Base-by-base conservation (phyloP, 495 filamentous ascomycete genomes). In the Lasiosphaeria miniovina region DNA sequence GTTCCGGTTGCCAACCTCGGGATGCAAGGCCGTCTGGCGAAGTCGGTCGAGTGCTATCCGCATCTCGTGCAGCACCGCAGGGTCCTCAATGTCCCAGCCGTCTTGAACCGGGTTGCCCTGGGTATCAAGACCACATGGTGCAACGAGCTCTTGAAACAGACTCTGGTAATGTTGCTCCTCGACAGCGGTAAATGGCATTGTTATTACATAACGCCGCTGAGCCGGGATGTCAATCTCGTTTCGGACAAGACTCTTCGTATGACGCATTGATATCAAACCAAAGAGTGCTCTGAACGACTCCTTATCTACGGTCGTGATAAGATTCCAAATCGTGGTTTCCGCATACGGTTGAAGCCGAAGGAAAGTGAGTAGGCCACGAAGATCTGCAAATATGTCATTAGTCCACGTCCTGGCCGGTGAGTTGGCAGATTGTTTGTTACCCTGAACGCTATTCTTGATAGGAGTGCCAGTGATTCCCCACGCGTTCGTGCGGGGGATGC, bases 381-480 rank as follows among this genome's bases (percentile, higher is more conserved):
- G 74, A 67, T 89, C 85, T 69, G 32, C 14, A 3, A 65, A 10
- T 7, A 36, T 33, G 43, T 53, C 45, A 52, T 58, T 24, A 67
- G 52, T 4, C 36, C 15, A 4, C 9, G 11, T 32, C 5, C 10
- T 24, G 24, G 24, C 24, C 24, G 24, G 24, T 24, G 24, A 32
- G 35, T 8, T 4, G n/a, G 10, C 4, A 10, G 24, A n/a, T 12
- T 6, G 3, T 8, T 34, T n/a, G 11, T 35, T 57, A 68, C 68
- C 68, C 60, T 87, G 84, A 8, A 92, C 81, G 56, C 92, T 81
- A 66, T 89, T 93, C 55, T 87, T 84, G 31, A 96, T 78, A 1
- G 94, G 94, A 0, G 94, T 98, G 17, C 93, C 94, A 4, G 91
- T 91, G n/a, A 98, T 85, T 33, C 85, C 90, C 94, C 94, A 97